Conservation (phyloP, 441 rosid species). For the Erodium texanum region DNA sequence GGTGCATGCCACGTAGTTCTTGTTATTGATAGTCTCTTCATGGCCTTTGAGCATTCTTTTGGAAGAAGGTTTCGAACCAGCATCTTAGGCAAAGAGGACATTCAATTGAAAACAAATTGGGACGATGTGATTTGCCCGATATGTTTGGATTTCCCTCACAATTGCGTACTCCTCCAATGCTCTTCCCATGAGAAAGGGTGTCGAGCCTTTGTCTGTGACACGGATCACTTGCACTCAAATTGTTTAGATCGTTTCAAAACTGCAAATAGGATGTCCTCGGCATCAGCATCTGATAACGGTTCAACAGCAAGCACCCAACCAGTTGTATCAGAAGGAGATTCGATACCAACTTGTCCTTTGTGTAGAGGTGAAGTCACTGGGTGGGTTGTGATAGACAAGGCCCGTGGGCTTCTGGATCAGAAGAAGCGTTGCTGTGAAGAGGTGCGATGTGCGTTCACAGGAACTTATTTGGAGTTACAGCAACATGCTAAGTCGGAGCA, state of each 20-base stretch:
- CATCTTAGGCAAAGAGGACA: slow-evolving; percentile 33
- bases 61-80: slow-evolving; percentile 26
- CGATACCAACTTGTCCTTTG: slow-evolving; percentile 66
- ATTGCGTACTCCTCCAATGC: slow-evolving; percentile 78
- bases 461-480: slow-evolving; percentile 57
- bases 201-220: slow-evolving; percentile 78
- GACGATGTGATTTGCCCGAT: slow-evolving; percentile 81
- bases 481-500: slow-evolving; percentile 69
- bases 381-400: slow-evolving; percentile 65
- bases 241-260: slow-evolving; percentile 78
- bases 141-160: slow-evolving; percentile 90
- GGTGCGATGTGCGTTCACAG: slow-evolving; percentile 45
- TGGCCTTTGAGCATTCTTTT: slow-evolving; percentile 40
- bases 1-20: slow-evolving; percentile 17
- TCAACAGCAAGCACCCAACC: slow-evolving; percentile 25
- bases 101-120: slow-evolving; percentile 48
- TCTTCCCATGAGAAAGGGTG: slow-evolving; percentile 79
- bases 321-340: slow-evolving; percentile 31
- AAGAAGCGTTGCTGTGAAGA: slow-evolving; percentile 79
- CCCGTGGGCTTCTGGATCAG: slow-evolving; percentile 57
- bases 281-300: slow-evolving; percentile 37
- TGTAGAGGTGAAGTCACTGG: slow-evolving; percentile 94
- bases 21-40: slow-evolving; percentile 21
- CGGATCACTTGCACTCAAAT: slow-evolving; percentile 81
- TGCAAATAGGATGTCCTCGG: slow-evolving; percentile 60